Conservation (phyloP, 2,329 filamentous ascomycete species). For the Stagonosporopsis rhizophila region DNA sequence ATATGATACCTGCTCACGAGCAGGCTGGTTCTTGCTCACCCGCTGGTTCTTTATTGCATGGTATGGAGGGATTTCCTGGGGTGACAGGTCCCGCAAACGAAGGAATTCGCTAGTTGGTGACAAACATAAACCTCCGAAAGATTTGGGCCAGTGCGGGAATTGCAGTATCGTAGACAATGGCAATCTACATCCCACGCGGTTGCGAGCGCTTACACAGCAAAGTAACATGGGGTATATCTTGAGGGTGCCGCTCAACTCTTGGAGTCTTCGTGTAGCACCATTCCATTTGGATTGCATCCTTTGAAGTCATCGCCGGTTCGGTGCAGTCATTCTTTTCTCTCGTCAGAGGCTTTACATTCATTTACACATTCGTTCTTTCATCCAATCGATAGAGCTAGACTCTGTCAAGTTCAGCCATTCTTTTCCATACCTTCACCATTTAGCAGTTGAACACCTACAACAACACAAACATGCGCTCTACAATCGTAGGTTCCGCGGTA, state of each 20-base stretch:
- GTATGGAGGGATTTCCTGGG: background rate
- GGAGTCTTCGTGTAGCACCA: conserved; percentile 7
- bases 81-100: conserved; percentile 1
- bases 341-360: conserved; percentile 20
- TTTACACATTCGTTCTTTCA: conserved; percentile 19
- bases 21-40: background rate
- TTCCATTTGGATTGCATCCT: conserved; percentile 10
- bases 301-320: conserved; percentile 20
- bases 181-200: conserved; percentile 8
- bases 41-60: conserved; percentile 1
- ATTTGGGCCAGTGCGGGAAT: conserved; percentile 16
- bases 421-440: background rate
- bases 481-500: conserved; percentile 19
- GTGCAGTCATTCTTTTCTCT: conserved; percentile 22
- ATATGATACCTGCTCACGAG: background rate
- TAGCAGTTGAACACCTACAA: background rate
- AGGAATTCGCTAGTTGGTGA: conserved; percentile 15
- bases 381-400: conserved; percentile 13
- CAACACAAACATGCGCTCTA: conserved; percentile 17
- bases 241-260: conserved; percentile 9
- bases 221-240: conserved; percentile 15
- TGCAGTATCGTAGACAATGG: conserved; percentile 3
- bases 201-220: background rate
- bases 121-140: conserved; percentile 19
- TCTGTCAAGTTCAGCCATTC: conserved; percentile 9